Percentiles rank a stretch among this genome's conserved stretches.
Evolutionary conservation across 441 rosid species (phyloP).

Genomic region (Kokia cookei): DNA sequence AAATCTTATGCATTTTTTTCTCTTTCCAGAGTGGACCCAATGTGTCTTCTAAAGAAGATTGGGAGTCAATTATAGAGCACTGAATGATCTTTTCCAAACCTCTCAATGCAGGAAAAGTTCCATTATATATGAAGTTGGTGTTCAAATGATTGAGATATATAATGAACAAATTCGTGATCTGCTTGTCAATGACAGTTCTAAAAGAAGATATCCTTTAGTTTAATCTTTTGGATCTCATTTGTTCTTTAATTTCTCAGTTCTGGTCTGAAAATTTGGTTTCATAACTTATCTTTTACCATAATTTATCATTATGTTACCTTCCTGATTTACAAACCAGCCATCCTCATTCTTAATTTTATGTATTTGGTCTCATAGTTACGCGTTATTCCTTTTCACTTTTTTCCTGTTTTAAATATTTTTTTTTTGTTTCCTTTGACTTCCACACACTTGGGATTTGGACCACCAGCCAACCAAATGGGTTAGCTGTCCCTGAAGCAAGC

Average conservation of each 20-base stretch:
- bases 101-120: constrained; percentile 58
- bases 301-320: neutral
- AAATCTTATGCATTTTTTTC: constrained; percentile 9
- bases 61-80: constrained; percentile 94
- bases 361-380: constrained; percentile 1
- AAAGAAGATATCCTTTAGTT: constrained; percentile 74
- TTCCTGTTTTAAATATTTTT: neutral
- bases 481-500: constrained; percentile 95
- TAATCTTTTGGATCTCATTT: constrained; percentile 6
- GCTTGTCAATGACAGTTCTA: constrained; percentile 54
- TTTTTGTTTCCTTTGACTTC: constrained; percentile 50
- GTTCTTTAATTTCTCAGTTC: neutral
- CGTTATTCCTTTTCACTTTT: neutral
- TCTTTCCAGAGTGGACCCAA: constrained; percentile 75
- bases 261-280: neutral
- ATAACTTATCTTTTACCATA: neutral
- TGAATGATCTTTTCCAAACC: constrained; percentile 79
- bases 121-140: constrained; percentile 61
- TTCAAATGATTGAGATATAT: constrained; percentile 94
- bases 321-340: neutral
- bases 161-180: constrained; percentile 93
- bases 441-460: constrained; percentile 94
- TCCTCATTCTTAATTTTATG: neutral
- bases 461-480: constrained; percentile 72
- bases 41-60: constrained; percentile 62